These are phyloP conservation scores for Chenopodium suecicum DNA, from an alignment of 148 eudicot species.

Conservation along the genomic window DNA sequence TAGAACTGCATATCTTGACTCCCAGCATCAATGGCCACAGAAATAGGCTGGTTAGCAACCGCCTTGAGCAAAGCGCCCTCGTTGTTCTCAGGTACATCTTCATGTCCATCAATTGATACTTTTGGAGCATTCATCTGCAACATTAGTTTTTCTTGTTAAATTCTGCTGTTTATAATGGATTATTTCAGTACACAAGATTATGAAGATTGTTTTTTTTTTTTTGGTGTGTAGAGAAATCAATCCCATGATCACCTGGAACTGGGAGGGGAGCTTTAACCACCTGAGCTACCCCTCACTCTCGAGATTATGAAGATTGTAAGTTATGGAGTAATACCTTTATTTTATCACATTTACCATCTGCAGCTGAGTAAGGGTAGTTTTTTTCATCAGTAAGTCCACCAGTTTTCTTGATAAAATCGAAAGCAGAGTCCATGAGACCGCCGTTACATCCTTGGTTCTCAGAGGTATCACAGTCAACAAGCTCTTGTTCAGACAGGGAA, in stretches of 20 bases:
- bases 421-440: slow-evolving; percentile 84
- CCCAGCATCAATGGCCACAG: slow-evolving; percentile 87
- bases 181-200: background rate
- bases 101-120: slow-evolving; percentile 85
- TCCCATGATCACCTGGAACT: too few relatives aligned
- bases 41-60: slow-evolving; percentile 75
- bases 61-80: slow-evolving; percentile 75
- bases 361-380: slow-evolving; percentile 65
- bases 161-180: background rate
- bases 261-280: too few relatives aligned
- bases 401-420: slow-evolving; percentile 59
- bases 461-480: slow-evolving; percentile 76
- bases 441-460: slow-evolving; percentile 84
- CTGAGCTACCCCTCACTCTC: too few relatives aligned
- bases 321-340: slow-evolving; percentile 41
- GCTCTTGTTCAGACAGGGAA: slow-evolving; percentile 85
- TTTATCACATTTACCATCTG: slow-evolving; percentile 57
- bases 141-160: background rate
- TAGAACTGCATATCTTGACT: slow-evolving; percentile 76
- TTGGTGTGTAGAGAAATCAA: too few relatives aligned
- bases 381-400: slow-evolving; percentile 79
- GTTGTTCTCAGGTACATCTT: slow-evolving; percentile 63
- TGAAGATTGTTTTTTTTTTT: too few relatives aligned
- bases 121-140: slow-evolving; percentile 47
- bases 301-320: too few relatives aligned